Base-by-base conservation (phyloP, 495 filamentous ascomycete species). In the Hypoxylon crocopeplum region DNA sequence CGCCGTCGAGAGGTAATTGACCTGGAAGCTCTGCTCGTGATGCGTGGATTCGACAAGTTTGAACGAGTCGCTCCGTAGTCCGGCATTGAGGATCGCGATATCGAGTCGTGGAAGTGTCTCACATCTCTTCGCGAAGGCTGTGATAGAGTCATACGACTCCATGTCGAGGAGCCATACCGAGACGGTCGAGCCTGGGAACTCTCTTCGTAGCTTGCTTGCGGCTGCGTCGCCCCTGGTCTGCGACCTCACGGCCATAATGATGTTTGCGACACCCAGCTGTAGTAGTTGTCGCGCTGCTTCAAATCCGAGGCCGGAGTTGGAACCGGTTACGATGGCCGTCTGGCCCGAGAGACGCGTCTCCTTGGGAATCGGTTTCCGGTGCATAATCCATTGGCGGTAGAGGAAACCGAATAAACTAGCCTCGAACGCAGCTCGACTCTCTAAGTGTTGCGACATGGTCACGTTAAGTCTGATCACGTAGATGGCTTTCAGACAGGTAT, bases 201-300 rank as follows among this genome's bases (percentile, higher is more conserved):
- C 74, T 1, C 69, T 52, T 21, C 68, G 67, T 7, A 80, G 66
- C 19, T 64, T 68, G 1, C 63, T 47, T 3, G 72, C 76, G 12
- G 78, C 82, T 0, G 44, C 67, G 20, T 81, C 64, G 1, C 83
- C 84, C 29, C 73, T 76, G 0, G 62, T 21, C 3, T 75, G 58
- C 21, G 77, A 79, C 3, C 84, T 79, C 0, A 85, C 82, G 11
- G 69, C 84, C 2, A 86, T 64, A 53, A 86, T 81, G 8, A 86
- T 72, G 37, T 70, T 69, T 0, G 70, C 50, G 10, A 83, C 77
- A 1, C 72, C 71, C 8, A 80, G 72, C 17, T 70, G 63, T 2
- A 82, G 69, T 20, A 84, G 66, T 44, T 83, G 78, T 5, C 72
- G 69, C 4, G 78, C 72, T 13, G 78, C 72, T 62, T 83, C 80